phyloP scores from a whole-genome alignment of 768 basidiomycete genomes.

The Kondoa subrosea region DNA sequence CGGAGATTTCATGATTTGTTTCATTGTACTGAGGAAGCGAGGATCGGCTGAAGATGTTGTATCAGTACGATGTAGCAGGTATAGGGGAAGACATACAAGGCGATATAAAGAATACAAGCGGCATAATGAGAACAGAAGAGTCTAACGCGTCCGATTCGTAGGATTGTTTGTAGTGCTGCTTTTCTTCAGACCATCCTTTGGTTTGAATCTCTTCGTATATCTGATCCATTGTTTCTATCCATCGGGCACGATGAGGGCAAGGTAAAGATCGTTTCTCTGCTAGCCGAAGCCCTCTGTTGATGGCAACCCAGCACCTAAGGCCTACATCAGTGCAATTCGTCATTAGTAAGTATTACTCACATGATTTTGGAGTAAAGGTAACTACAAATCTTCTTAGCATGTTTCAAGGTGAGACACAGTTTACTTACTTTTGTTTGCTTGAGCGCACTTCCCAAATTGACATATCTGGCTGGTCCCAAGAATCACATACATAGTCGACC shows the following conservation, averaged over 20 bases:
- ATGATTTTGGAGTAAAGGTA: constrained; percentile 16
- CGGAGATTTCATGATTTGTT: constrained; percentile 63
- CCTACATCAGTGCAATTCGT: background rate
- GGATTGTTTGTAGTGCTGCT: constrained; percentile 62
- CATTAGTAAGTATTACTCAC: no score
- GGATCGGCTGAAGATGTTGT: constrained; percentile 50
- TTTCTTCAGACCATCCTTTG: constrained; percentile 17
- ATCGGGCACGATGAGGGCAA: constrained; percentile 37
- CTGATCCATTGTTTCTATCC: constrained; percentile 58
- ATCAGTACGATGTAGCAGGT: constrained; percentile 51
- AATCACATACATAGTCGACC: constrained; percentile 44
- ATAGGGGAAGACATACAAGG: background rate
- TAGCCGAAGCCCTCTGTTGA: constrained; percentile 82
- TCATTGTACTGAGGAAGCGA: constrained; percentile 68
- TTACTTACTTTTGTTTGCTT: constrained; percentile 34
- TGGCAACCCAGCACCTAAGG: constrained; percentile 38
- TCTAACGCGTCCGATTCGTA: constrained; percentile 70
- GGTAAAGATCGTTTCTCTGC: constrained; percentile 90
- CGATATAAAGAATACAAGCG: constrained; percentile 8
- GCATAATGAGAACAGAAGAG: constrained; percentile 36
- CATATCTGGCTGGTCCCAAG: constrained; percentile 61
- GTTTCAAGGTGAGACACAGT: background rate
- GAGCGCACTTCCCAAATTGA: constrained; percentile 86
- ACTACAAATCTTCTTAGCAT: background rate
- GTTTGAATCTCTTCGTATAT: constrained; percentile 45